Evolutionary conservation across 2,329 filamentous ascomycete genomes (phyloP).

Genomic region (Alternaria triticina): DNA sequence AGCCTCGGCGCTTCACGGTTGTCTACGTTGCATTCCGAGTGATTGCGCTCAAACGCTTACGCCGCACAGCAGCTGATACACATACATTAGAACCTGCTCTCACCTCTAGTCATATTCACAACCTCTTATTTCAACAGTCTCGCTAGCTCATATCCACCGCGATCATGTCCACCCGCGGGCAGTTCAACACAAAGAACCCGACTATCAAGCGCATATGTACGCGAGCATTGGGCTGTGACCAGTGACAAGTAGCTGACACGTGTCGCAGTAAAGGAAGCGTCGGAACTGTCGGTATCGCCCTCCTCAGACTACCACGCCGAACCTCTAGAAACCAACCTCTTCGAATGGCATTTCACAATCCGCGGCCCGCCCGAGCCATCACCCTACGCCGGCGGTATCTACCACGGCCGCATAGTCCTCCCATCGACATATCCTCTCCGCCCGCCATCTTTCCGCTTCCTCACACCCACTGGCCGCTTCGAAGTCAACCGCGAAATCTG

Average conservation of each 20-base stretch:
- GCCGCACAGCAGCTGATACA: not conserved
- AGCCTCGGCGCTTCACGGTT: slow-evolving; percentile 1
- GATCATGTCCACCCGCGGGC: slow-evolving; percentile 50
- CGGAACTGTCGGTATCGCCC: slow-evolving; percentile 79
- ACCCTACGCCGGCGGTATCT: slow-evolving; percentile 80
- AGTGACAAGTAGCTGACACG: slow-evolving; percentile 22
- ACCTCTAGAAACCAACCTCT: slow-evolving; percentile 87
- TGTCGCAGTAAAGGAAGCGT: slow-evolving; percentile 79
- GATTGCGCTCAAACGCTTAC: not conserved
- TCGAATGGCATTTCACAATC: slow-evolving; percentile 99
- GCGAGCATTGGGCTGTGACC: slow-evolving; percentile 29
- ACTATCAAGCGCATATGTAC: slow-evolving; percentile 84
- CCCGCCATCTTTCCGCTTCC: slow-evolving; percentile 93
- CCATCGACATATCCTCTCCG: slow-evolving; percentile 89
- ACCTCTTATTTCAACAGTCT: not conserved
- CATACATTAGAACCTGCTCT: not conserved
- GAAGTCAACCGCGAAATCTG: slow-evolving; percentile 98
- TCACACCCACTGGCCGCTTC: slow-evolving; percentile 89
- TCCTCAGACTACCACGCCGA: slow-evolving; percentile 85
- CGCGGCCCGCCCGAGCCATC: slow-evolving; percentile 81
- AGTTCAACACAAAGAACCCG: slow-evolving; percentile 76
- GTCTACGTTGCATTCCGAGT: slow-evolving; percentile 13
- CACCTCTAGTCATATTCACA: not conserved
- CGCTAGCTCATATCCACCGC: not conserved
- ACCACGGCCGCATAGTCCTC: slow-evolving; percentile 93